Base-by-base conservation (phyloP, 768 basidiomycete species). In the Lactarius trivialis region DNA sequence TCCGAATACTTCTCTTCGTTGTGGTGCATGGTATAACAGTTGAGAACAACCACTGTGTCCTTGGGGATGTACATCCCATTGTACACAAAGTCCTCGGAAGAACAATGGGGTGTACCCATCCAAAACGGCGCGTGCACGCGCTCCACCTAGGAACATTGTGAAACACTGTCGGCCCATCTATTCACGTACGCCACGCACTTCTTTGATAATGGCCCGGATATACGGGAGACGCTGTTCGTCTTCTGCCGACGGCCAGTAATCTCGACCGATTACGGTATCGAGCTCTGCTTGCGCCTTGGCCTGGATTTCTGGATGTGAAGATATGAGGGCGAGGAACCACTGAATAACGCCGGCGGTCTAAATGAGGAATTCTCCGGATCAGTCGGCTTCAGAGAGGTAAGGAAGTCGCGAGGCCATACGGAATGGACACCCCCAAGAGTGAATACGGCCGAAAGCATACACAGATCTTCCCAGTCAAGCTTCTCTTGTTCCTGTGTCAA, bases 1-100 rank as follows among this genome's bases (percentile, higher is more conserved):
- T 81, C 75, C 1, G 76, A 72, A 62, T 81, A 71, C 15, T 77
- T 72, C 52, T 70, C 65, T 28, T 73, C 69, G 51, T 72, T 66
- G 41, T 69, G 71, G 52, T 71, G 71, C 21, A 72, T 60, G 15
- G 52, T 65, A 60, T 66, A 71, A 24, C 60, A 65, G 45, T 75
- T 75, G n/a, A 69, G 53, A 37, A 75, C 60, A 11, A 74, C 30
- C 4, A 64, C 66, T 3, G 70, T 70, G 45, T 67, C 69, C 57
- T 71, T 71, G 11, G 74, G 74, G 15, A 75, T 73, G 55, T 60
- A 69, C 65, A 67, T 69, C 19, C 69, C 71, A 15, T 66, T 67
- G 63, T 74, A 74, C 1, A 66, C 60, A 52, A 74, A 74, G 53
- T 74, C 74, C 53, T 72, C 67, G 12, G 65, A 69, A 19, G 71